Percentiles rank a stretch among this genome's conserved stretches.
These are phyloP conservation scores for Flaveria robusta DNA, from an alignment of 129 eudicot species.

Conservation along the genomic window DNA sequence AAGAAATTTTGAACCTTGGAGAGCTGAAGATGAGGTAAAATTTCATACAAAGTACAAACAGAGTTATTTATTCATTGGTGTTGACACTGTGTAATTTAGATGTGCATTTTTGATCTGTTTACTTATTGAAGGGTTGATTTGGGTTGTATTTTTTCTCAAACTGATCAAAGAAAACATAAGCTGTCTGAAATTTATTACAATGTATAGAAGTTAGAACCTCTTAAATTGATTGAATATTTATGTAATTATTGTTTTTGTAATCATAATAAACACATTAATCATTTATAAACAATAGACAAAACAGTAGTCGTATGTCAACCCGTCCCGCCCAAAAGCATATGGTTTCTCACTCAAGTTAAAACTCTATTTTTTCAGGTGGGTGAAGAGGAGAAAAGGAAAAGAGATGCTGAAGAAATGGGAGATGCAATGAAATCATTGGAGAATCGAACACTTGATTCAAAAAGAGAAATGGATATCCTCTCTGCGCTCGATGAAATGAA, in stretches of 20 bases:
- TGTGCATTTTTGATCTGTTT: not conserved
- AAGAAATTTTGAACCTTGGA: constrained; percentile 79
- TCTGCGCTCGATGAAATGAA: constrained; percentile 76
- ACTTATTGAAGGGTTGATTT: not conserved
- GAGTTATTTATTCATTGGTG: not conserved
- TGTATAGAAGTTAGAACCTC: no score
- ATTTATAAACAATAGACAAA: not conserved
- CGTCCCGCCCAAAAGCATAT: not conserved
- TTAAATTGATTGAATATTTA: not conserved
- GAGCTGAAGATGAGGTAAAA: constrained; percentile 65
- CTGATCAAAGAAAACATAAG: not conserved
- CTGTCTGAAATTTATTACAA: no score
- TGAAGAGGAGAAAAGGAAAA: constrained; percentile 55
- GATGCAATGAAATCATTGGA: constrained; percentile 84
- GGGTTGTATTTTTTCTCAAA: not conserved
- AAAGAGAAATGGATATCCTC: constrained; percentile 75
- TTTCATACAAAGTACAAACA: not conserved
- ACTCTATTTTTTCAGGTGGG: constrained; percentile 14
- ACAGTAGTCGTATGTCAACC: not conserved
- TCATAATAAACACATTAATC: not conserved
- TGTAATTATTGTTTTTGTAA: not conserved
- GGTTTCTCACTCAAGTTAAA: not conserved
- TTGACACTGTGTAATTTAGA: not conserved
- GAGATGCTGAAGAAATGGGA: constrained; percentile 73
- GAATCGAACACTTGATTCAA: constrained; percentile 63